Conservation (phyloP, 2,329 filamentous ascomycete genomes). For the Fusarium sp. region DNA sequence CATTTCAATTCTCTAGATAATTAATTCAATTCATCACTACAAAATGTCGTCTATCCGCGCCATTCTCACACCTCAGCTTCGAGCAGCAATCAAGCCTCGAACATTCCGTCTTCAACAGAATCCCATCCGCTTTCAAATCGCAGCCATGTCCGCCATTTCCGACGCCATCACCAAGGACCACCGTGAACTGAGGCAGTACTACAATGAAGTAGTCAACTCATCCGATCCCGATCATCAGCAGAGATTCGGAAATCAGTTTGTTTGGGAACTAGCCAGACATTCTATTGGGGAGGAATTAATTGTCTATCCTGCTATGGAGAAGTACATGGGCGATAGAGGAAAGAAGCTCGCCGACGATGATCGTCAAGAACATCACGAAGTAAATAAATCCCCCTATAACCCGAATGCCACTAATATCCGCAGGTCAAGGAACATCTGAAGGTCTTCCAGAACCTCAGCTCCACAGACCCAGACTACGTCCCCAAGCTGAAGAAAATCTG, state of each 20-base stretch:
- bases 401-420: background rate
- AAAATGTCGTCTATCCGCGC: slow-evolving; percentile 13
- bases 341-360: slow-evolving; percentile 60
- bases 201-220: slow-evolving; percentile 55
- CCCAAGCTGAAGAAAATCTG: slow-evolving; percentile 58
- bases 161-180: slow-evolving; percentile 48
- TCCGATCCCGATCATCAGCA: slow-evolving; percentile 53
- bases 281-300: slow-evolving; percentile 63
- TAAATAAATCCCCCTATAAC: slow-evolving; percentile 35
- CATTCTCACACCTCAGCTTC: background rate
- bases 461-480: slow-evolving; percentile 56
- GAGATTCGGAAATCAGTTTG: slow-evolving; percentile 60
- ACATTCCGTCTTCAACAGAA: background rate
- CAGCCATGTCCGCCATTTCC: slow-evolving; percentile 31
- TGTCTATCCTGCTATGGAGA: slow-evolving; percentile 66
- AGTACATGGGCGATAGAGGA: slow-evolving; percentile 58
- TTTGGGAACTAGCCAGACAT: slow-evolving; percentile 62
- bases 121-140: background rate
- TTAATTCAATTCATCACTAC: background rate
- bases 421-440: slow-evolving; percentile 65
- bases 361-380: slow-evolving; percentile 59
- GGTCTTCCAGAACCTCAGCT: slow-evolving; percentile 60
- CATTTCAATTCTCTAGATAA: no score
- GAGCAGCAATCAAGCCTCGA: background rate
- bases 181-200: slow-evolving; percentile 52